Evolutionary conservation across 2,329 filamentous ascomycete genomes (phyloP), one percentile per base, ranked within the genome.

Genomic region (Penicillium capsulatum): DNA sequence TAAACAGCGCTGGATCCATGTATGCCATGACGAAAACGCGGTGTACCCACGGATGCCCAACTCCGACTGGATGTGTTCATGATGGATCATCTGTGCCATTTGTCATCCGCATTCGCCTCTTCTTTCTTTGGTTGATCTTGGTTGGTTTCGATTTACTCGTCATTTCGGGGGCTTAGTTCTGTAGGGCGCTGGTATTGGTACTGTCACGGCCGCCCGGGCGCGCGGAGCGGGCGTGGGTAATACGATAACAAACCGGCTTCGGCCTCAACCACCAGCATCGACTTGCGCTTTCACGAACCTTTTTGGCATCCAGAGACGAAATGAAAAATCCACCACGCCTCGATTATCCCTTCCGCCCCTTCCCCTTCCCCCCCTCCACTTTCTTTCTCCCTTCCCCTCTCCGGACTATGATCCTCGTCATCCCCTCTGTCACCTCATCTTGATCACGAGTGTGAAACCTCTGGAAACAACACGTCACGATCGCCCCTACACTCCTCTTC

Each of bases 351-450:
- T 52, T 50, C 40, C 13, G 30, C 49, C 46, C 47, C 35, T 45
- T 40, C 44, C 47, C 39, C 44, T 34, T 42, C 50, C 46, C 40
- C 44, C 47, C 41, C 37, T 40, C 34, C 47, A 39, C 38, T 36
- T 39, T 35, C 37, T 38, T 47, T 36, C 36, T 40, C 42, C 37
- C 38, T 29, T 40, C 42, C 48, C 34, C 38, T 41, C 48, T 47
- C 38, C 48, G 46, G 54, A 57, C 53, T 62, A 65, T 60, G 56
- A 49, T 46, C 44, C 43, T 46, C 44, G 42, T 46, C 42, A 47
- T 47, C 51, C 41, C 51, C 49, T 58, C 52, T 56, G 55, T 57
- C 47, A 52, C 54, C 51, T 59, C 54, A 50, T 58, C 60, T 44
- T 61, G 60, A 58, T n/a, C n/a, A n/a, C 53, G 59, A 36, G 54